Percentiles rank a stretch among this genome's conserved stretches.
Conservation (phyloP, 179 eudicot genomes). For the Camellia oleifera region DNA sequence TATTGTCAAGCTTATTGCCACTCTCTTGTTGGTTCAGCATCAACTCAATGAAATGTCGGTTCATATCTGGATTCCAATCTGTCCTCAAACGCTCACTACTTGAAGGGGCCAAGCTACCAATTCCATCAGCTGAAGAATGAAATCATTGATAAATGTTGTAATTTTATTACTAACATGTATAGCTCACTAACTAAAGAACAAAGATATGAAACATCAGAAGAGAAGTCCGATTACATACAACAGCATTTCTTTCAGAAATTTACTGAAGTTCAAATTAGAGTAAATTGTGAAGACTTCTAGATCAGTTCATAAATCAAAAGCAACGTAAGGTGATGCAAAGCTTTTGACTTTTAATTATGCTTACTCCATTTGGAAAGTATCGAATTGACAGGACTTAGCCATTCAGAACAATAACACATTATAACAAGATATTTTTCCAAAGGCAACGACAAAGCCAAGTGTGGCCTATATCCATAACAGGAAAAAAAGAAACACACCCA, state of each 20-base stretch:
- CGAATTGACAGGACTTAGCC: not conserved
- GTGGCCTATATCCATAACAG: not conserved
- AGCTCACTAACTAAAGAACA: too few species aligned
- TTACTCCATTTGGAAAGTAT: not conserved
- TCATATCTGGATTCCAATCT: conserved; percentile 34
- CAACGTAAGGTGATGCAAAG: not conserved
- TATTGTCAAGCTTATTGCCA: conserved; percentile 29
- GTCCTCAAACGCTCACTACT: conserved; percentile 28
- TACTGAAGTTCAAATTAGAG: too few species aligned
- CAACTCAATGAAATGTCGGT: conserved; percentile 27
- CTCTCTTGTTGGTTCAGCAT: conserved; percentile 26
- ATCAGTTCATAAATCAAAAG: not conserved
- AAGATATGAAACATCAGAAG: not conserved
- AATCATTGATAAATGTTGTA: not conserved
- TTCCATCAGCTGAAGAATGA: conserved; percentile 19
- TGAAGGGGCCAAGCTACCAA: conserved; percentile 17
- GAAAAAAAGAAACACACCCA: conserved; percentile 21
- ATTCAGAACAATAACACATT: not conserved
- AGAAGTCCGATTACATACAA: not conserved
- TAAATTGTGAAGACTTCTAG: not conserved
- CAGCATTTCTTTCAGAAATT: too few species aligned
- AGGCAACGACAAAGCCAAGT: not conserved
- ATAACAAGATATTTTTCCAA: not conserved
- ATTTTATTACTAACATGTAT: not conserved
- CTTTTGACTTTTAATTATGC: not conserved